Evolutionary conservation across 441 rosid genomes (phyloP), one percentile per base, ranked within the genome.

Genomic region (Pelargonium fulgidum): DNA sequence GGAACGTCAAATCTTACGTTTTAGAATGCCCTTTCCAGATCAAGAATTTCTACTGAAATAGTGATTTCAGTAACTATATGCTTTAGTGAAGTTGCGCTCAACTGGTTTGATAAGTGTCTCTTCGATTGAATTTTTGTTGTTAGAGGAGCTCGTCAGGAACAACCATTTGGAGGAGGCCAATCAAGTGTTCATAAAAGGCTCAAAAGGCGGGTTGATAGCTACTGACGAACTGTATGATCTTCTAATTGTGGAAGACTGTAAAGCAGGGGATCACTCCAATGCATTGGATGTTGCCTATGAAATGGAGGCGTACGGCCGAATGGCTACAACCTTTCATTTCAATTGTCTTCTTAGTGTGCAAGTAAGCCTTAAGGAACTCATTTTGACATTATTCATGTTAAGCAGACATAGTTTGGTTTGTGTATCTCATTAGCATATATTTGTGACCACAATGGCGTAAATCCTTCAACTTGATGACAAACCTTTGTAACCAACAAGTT

Each of bases 281-380:
- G 99, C 96, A 59, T 78, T 93, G 64, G 97, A 93, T n/a, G 89
- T 93, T 22, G 85, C 95, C 41, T 93, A 91, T 50, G 96, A 89
- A 77, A 93, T 93, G 99, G 99, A 93, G 76, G 95, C 95, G 8
- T 95, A 95, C 26, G 99, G 99, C 45, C 79, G 97, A 50, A 82
- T 85, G 85, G 99, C 97, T 0, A 93, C 97, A 1, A 93, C 99
- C 8, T 91, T 87, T 76, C 97, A 93, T 85, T 93, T 91, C 81
- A 93, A 93, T 75, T 87, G 93, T 76, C 95, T 93, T 74, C 95
- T 93, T 69, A 91, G 97, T 44, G 93, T 87, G 36, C 99, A 93
- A 89, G 99, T 93, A 68, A 77, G 84, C 73, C 24, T 54, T 54
- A 54, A 8, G 61, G 22, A 54, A 17, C 19, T 54, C 19, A 7